These are phyloP conservation scores for Myriangium duriaei DNA, from an alignment of 2,329 filamentous ascomycete species.

Conservation along the genomic window DNA sequence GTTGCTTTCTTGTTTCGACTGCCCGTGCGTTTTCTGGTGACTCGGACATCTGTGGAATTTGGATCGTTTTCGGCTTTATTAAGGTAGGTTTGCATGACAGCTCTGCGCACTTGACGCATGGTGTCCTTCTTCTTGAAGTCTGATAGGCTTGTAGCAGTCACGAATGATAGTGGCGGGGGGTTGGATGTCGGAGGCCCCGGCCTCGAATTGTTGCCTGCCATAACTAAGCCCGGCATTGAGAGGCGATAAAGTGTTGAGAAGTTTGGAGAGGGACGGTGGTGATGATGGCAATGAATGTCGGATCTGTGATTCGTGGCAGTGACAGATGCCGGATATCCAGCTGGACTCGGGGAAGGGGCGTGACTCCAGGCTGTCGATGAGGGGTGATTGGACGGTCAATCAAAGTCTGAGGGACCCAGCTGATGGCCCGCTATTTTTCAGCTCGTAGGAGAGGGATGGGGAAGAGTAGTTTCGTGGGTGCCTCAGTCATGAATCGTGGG, in stretches of 20 bases:
- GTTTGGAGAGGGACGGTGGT: no score
- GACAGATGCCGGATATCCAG: no score
- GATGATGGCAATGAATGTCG: no score
- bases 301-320: no score
- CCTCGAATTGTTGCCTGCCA: background rate
- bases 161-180: slow-evolving; percentile 13
- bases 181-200: slow-evolving; percentile 1
- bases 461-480: no score
- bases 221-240: background rate
- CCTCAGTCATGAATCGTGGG: no score
- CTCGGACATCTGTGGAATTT: slow-evolving; percentile 16
- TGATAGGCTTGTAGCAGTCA: slow-evolving; percentile 18
- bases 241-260: background rate
- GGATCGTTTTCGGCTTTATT: slow-evolving; percentile 19
- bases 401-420: no score
- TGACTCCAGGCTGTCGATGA: no score
- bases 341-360: no score
- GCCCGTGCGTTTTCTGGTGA: slow-evolving; percentile 7
- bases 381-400: no score
- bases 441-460: no score
- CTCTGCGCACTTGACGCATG: slow-evolving; percentile 19
- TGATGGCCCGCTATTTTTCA: no score
- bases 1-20: background rate
- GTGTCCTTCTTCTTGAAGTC: slow-evolving; percentile 18
- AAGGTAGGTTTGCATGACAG: slow-evolving; percentile 23